A percentile compares a stretch with the other conserved stretches of the same genome.
phyloP scores from a whole-genome alignment of 208 protist genomes.

The Trypanosoma theileri region DNA sequence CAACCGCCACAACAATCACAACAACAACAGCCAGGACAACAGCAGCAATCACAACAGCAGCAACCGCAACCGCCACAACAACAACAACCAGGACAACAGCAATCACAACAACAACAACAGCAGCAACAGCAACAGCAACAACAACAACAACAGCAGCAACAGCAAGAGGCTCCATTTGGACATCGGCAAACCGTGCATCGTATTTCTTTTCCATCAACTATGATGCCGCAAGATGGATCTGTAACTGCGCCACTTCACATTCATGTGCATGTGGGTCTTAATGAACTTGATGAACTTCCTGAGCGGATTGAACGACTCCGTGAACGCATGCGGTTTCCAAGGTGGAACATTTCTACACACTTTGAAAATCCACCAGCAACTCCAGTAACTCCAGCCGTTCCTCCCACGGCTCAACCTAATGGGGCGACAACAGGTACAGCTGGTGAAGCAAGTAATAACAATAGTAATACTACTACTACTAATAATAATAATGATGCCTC shows the following conservation, averaged over 20 bases:
- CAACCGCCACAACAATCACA: conserved; percentile 17
- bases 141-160: background rate
- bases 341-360: conserved; percentile 14
- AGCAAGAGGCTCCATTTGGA: background rate
- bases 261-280: conserved; percentile 69
- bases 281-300: conserved; percentile 65
- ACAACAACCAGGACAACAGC: background rate
- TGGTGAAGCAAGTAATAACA: too few species aligned
- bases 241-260: conserved; percentile 45
- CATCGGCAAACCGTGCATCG: conserved; percentile 3
- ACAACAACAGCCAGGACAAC: conserved; percentile 19
- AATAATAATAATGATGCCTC: background rate
- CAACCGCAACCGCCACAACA: conserved; percentile 21
- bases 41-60: conserved; percentile 27
- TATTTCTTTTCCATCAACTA: conserved; percentile 5
- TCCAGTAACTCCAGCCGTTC: background rate
- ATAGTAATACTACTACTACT: background rate
- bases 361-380: conserved; percentile 12
- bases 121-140: conserved; percentile 22
- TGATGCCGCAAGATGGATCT: background rate
- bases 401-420: background rate
- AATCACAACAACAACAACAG: conserved; percentile 4
- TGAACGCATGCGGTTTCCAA: conserved; percentile 26
- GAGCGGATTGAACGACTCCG: conserved; percentile 43
- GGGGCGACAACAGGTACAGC: background rate